Base-by-base conservation (phyloP, 768 basidiomycete species). In the Suillus lakei region DNA sequence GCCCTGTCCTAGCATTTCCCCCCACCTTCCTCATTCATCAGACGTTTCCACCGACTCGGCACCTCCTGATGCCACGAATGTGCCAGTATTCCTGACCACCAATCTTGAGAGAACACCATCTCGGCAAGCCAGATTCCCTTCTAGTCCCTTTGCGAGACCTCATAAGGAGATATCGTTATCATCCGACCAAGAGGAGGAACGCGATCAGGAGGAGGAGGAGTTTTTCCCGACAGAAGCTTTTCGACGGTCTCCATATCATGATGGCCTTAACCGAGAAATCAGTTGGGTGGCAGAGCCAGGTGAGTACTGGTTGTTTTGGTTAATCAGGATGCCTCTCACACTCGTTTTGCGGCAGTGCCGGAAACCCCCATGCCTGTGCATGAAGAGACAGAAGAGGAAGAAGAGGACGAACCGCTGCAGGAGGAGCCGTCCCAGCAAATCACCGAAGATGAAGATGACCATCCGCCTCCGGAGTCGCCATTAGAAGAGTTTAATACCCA, bases 211-310 rank as follows among this genome's bases (percentile, higher is more conserved):
- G 65, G 91, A 92, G 64, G 83, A 88, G 70, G 87, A 91, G 32
- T 73, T 90, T 36, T 90, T 86, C 72, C 83, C 85, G 54, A 85
- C 86, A 50, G 88, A 88, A 69, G 84, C 82, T 16, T 78, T 81
- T 66, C 79, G 82, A 41, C 83, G 84, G 44, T 83, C 84, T 16
- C 82, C 84, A n/a, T 85, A 83, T 41, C 82, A 84, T 59, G 80
- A 78, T 58, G 81, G 76, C 36, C 85, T 63, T 61, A 74, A 87
- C 36, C 82, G 89, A 68, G 84, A 88, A 69, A 86, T 88, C 53
- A 94, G 92, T 71, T 94, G 92, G 92, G 81, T 91, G 43, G 91
- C 90, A 48, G 86, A 88, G 55, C 89, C 85, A 73, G 88, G 92
- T 91, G 70, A 69, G 86, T 71, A 34, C 38, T 28, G 16, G 10